Evolutionary conservation across 768 basidiomycete genomes (phyloP).

Genomic region (Termitomyces sp.): DNA sequence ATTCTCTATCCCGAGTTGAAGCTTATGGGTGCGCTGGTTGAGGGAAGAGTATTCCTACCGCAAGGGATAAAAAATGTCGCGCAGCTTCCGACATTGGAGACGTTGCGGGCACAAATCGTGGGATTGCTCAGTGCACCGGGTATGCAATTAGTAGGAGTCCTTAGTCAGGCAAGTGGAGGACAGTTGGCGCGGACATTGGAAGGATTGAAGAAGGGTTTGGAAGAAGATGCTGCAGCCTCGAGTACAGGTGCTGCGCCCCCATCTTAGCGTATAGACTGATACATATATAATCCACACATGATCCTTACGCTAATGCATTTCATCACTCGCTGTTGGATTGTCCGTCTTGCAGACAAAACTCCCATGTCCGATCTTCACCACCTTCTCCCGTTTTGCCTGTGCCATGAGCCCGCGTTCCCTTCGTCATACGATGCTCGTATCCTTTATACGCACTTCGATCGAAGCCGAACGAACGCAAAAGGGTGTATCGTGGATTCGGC

Average conservation of each 20-base stretch:
- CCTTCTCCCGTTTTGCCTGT: slow-evolving; percentile 63
- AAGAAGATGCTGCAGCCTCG: slow-evolving; percentile 17
- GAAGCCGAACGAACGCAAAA: slow-evolving; percentile 80
- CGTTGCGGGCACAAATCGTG: slow-evolving; percentile 76
- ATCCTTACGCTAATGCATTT: neutral
- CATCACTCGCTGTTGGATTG: neutral
- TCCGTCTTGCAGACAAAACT: slow-evolving; percentile 55
- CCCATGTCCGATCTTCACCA: slow-evolving; percentile 84
- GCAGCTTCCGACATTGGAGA: slow-evolving; percentile 72
- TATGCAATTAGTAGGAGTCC: slow-evolving; percentile 63
- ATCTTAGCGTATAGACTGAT: slow-evolving; percentile 7
- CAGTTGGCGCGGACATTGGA: slow-evolving; percentile 67
- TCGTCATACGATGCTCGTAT: slow-evolving; percentile 93
- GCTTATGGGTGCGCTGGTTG: slow-evolving; percentile 76
- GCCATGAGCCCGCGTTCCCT: slow-evolving; percentile 71
- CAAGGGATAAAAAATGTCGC: slow-evolving; percentile 56
- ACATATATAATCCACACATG: neutral
- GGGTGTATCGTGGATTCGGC: slow-evolving; percentile 61
- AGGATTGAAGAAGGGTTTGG: slow-evolving; percentile 52
- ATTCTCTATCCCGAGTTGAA: slow-evolving; percentile 58
- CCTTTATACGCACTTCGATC: slow-evolving; percentile 66
- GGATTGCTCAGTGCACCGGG: slow-evolving; percentile 76
- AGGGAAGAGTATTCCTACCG: slow-evolving; percentile 63
- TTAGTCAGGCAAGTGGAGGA: slow-evolving; percentile 66
- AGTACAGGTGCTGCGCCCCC: slow-evolving; percentile 8